Evolutionary conservation across 257 asterid species (phyloP), one percentile per base, ranked within the genome.

Genomic region (Eucommia ulmoides): DNA sequence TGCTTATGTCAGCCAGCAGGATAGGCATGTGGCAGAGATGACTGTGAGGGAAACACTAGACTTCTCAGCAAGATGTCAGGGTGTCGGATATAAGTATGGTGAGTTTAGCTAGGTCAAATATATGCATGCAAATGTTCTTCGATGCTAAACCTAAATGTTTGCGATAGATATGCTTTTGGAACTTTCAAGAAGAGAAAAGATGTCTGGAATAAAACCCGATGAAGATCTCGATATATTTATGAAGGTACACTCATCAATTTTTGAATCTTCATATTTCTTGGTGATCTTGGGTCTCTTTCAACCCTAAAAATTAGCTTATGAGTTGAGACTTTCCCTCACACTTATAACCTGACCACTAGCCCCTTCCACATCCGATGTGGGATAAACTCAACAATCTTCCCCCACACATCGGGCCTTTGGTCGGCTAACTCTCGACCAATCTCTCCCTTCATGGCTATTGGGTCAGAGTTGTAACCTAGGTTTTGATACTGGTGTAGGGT

Each of bases 221-320:
- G 93, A 84, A 74, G 97, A 88, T 80, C 94, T 88, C 62, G 97
- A 88, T 59, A 69, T 84, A 60, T 82, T 88, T 75, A 76, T 88
- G 76, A 88, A 88, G 94, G 97, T 79, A 69, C 33, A 48, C 50
- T n/a, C n/a, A n/a, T n/a, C n/a, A n/a, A n/a, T n/a, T n/a, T n/a
- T n/a, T n/a, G n/a, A n/a, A n/a, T n/a, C n/a, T n/a, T n/a, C n/a
- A n/a, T n/a, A n/a, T n/a, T n/a, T n/a, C n/a, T n/a, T n/a, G n/a
- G n/a, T n/a, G n/a, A n/a, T n/a, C n/a, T n/a, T n/a, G n/a, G n/a
- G n/a, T n/a, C n/a, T n/a, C n/a, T n/a, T n/a, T n/a, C n/a, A n/a
- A n/a, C n/a, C n/a, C n/a, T n/a, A n/a, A n/a, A n/a, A n/a, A n/a
- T n/a, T n/a, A n/a, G n/a, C n/a, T n/a, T n/a, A n/a, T n/a, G n/a